Evolutionary conservation across 2,329 filamentous ascomycete species (phyloP).

Genomic region (Ophiosphaerella herpotricha): DNA sequence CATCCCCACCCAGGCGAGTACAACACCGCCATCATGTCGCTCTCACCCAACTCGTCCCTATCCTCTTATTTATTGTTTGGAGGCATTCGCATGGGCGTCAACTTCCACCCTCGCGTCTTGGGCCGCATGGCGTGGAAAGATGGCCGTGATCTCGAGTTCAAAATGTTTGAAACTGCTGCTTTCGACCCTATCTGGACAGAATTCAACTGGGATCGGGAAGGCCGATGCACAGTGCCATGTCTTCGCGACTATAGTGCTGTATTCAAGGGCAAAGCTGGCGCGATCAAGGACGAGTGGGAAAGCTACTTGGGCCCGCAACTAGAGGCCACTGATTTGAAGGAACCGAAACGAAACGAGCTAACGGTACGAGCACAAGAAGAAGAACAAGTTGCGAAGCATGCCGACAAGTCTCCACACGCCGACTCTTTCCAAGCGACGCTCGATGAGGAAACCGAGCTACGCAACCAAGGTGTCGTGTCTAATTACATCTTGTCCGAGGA

Average conservation of each 20-base stretch:
- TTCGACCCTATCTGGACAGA: conserved; percentile 64
- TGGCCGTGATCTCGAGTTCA: conserved; percentile 57
- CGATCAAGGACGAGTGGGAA: conserved; percentile 58
- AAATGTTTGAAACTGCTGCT: conserved; percentile 62
- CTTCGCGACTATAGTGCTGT: conserved; percentile 58
- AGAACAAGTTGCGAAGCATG: conserved; percentile 24
- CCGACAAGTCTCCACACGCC: conserved; percentile 30
- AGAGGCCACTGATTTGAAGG: conserved; percentile 38
- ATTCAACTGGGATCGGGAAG: conserved; percentile 59
- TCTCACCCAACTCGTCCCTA: conserved; percentile 60
- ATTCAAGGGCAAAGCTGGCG: conserved; percentile 55
- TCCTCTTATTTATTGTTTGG: conserved; percentile 61
- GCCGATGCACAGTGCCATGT: conserved; percentile 59
- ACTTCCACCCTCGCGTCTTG: conserved; percentile 61
- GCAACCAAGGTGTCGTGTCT: conserved; percentile 47
- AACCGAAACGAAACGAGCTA: conserved; percentile 35
- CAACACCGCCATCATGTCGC: conserved; percentile 62
- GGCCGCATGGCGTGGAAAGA: conserved; percentile 63
- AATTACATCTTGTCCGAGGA: conserved; percentile 57
- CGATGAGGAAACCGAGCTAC: conserved; percentile 47
- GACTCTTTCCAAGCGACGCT: conserved; percentile 48
- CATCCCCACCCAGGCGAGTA: conserved; percentile 60
- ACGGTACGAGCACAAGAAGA: conserved; percentile 28
- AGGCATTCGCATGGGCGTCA: conserved; percentile 62
- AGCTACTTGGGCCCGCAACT: conserved; percentile 55